Base-by-base conservation (phyloP, 1,139 yeast species). In the Suhomyces maxii region DNA sequence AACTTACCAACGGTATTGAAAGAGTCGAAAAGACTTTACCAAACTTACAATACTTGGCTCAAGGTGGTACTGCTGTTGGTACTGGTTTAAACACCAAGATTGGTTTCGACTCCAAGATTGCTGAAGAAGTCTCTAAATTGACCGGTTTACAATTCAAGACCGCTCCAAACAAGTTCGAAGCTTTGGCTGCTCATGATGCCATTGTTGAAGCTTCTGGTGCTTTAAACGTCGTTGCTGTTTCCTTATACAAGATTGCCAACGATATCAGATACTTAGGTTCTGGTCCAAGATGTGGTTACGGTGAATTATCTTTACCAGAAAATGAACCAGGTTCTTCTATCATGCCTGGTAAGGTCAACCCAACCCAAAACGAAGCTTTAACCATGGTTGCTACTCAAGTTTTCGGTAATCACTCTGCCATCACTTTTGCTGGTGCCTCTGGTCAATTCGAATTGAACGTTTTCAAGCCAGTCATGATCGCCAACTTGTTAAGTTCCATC, bases 261-360 rank as follows among this genome's bases (percentile, higher is more conserved):
- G 61, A 57, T 36, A 52, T 57, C 49, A 54, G 61, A 48, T 57
- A 57, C 58, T 53, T 57, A 50, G 61, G 61, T 9, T 54, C 58
- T 13, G 61, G 61, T 37, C 61, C 61, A 26, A 53, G 61, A 48
- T 57, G 61, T 49, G 61, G 61, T 12, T 57, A 57, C 48, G 61
- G 61, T 7, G 61, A 57, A 44, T 57, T 57, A 51, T 45, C 59
- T 31, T 50, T 57, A 36, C 61, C 61, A 26, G 61, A 57, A 45
- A 57, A 57, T 47, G 61, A 57, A 34, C 61, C 61, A 2, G 61
- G 61, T 26, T 56, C 60, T 42, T 53, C 57, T 10, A 57, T 57
- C 36, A 57, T 57, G 61, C 61, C 61, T 30, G 61, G 61, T 30
- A 57, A 57, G 53, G 61, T 57, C 39, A 57, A 57, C 54, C 61